Conservation (phyloP, 202 grass and related monocot genomes). For the Carex arenaria region DNA sequence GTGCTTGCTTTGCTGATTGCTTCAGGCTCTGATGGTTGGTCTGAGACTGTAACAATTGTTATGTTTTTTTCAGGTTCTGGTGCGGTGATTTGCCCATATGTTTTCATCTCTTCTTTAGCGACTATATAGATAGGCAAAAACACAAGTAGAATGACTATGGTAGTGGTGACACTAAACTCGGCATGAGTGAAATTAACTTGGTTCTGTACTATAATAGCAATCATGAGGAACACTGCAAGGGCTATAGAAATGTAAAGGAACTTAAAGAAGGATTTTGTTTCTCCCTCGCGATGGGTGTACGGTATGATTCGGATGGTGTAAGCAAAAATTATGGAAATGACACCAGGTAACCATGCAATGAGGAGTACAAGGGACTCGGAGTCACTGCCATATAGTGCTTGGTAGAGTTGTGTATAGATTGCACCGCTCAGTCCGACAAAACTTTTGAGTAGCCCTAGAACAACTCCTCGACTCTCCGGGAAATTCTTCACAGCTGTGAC, state of each 20-base stretch:
- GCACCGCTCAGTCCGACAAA: conserved; percentile 78
- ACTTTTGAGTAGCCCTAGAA: conserved; percentile 62
- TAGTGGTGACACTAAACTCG: conserved; percentile 28
- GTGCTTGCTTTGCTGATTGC: background rate
- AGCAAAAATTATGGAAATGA: conserved; percentile 52
- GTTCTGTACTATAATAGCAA: conserved; percentile 49
- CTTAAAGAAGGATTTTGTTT: conserved; percentile 36
- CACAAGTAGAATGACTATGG: conserved; percentile 36
- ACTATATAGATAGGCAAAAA: conserved; percentile 41
- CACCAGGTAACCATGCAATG: conserved; percentile 57
- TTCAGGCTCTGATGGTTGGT: background rate
- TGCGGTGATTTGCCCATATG: background rate
- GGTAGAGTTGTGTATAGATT: conserved; percentile 66
- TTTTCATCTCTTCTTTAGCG: conserved; percentile 35
- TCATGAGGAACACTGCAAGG: conserved; percentile 48
- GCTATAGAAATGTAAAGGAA: conserved; percentile 64
- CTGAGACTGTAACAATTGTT: background rate
- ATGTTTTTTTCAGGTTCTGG: background rate
- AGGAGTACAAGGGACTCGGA: conserved; percentile 61
- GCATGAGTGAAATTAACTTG: conserved; percentile 29
- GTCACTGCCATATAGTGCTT: conserved; percentile 51
- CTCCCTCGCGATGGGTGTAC: background rate
- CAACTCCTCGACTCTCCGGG: conserved; percentile 50
- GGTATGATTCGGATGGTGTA: conserved; percentile 43
- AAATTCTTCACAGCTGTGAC: conserved; percentile 97